These are phyloP conservation scores for Hygrocybe punicea DNA, from an alignment of 768 basidiomycete genomes.

Conservation along the genomic window DNA sequence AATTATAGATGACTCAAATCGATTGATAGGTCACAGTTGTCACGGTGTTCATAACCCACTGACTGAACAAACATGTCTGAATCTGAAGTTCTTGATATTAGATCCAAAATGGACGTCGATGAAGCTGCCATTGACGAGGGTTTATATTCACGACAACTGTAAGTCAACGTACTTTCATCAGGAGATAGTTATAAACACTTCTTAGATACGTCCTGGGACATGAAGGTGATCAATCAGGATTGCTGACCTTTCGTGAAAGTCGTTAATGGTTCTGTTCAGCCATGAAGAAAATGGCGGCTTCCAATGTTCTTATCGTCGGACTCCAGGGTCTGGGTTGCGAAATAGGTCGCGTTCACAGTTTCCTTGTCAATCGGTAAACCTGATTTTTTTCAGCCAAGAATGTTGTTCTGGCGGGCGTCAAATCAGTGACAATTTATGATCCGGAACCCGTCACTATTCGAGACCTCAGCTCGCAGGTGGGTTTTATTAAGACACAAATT, in stretches of 20 bases:
- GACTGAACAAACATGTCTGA: constrained; percentile 38
- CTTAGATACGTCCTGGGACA: constrained; percentile 90
- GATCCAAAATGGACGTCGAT: constrained; percentile 75
- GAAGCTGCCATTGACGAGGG: constrained; percentile 90
- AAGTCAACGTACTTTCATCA: constrained; percentile 34
- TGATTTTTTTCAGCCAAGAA: constrained; percentile 71
- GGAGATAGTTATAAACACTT: constrained; percentile 14
- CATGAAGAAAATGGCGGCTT: constrained; percentile 98
- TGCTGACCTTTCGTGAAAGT: background rate
- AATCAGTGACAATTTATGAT: constrained; percentile 94
- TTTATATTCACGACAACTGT: constrained; percentile 91
- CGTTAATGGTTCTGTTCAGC: constrained; percentile 48
- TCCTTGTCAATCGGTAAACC: constrained; percentile 1
- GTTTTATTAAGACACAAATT: constrained; percentile 16
- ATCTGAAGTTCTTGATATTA: constrained; percentile 37
- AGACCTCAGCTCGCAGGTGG: constrained; percentile 89
- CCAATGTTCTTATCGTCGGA: constrained; percentile 92
- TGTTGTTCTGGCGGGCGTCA: constrained; percentile 91
- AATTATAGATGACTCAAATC: background rate
- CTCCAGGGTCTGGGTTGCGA: constrained; percentile 91
- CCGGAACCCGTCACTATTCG: constrained; percentile 83
- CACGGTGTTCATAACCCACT: background rate
- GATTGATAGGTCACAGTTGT: background rate
- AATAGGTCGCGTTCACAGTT: constrained; percentile 56
- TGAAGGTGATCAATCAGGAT: constrained; percentile 62